Evolutionary conservation across 257 asterid species (phyloP), one percentile per base, ranked within the genome.

Genomic region (Phtheirospermum japonicum): DNA sequence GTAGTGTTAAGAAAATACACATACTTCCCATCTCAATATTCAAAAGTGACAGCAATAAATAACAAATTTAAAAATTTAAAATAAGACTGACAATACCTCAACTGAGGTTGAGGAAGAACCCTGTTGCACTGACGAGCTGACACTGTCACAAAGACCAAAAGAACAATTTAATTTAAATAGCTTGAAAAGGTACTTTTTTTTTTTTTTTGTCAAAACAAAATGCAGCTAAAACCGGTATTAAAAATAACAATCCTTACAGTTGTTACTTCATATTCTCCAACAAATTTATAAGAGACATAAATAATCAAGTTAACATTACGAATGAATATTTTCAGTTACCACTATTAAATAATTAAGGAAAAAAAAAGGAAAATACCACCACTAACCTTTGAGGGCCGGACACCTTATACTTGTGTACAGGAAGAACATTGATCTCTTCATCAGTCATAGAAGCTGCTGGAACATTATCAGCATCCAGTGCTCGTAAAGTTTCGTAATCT

Each of bases 401-500:
- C 67, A 78, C 86, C 85, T 85, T 87, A 58, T 93, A 93, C 73
- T 87, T 93, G 75, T 93, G 99, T 73, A 87, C 94, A 31, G 99
- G 99, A 67, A 93, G 99, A 63, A 95, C 88, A 80, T 77, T 85
- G 73, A 93, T 93, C 83, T 93, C 97, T 65, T 89, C 97, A 46
- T 93, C 97, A 11, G 92, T 86, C 97, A 93, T 93, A 45, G 99
- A 85, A 49, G 91, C 94, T 26, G 89, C 28, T 23, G 96, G 95
- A 75, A 67, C 85, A 72, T 85, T 87, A 72, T 92, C 97, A 45
- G 89, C 89, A 76, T 92, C 99, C 69, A 92, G 76, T 43, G 97
- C 96, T 68, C 97, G 83, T 69, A 92, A 72, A 26, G 99, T 83
- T 74, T 92, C 97, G 73, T 89, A 92, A 85, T 92, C 99, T 92